A percentile compares a stretch with the other conserved stretches of the same genome.
phyloP scores from a whole-genome alignment of 2,329 filamentous ascomycete species.

The Fusarium nygamai region DNA sequence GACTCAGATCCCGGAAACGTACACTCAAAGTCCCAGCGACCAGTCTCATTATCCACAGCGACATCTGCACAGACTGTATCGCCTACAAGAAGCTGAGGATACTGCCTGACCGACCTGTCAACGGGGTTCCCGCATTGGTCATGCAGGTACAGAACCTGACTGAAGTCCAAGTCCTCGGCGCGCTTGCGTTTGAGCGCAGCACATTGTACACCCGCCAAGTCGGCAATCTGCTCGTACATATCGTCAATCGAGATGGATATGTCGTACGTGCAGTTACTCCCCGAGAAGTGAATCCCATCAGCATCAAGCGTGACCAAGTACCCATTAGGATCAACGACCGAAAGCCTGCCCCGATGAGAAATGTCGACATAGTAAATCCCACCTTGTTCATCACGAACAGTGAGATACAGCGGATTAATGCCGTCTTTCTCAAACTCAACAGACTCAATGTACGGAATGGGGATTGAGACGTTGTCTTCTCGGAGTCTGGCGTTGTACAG shows the following conservation, averaged over 20 bases:
- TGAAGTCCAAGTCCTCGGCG: slow-evolving; percentile 44
- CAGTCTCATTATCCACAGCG: slow-evolving; percentile 40
- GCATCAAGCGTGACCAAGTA: slow-evolving; percentile 48
- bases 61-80: slow-evolving; percentile 45
- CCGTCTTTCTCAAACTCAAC: slow-evolving; percentile 48
- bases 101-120: slow-evolving; percentile 40
- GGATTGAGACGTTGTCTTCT: slow-evolving; percentile 46
- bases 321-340: slow-evolving; percentile 45
- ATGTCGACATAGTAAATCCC: slow-evolving; percentile 48
- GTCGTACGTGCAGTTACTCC: slow-evolving; percentile 46
- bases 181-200: slow-evolving; percentile 38
- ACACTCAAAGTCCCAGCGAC: slow-evolving; percentile 50
- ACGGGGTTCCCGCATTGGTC: slow-evolving; percentile 50
- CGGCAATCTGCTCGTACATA: slow-evolving; percentile 48
- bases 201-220: slow-evolving; percentile 46
- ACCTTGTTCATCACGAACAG: slow-evolving; percentile 44
- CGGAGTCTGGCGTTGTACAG: slow-evolving; percentile 47
- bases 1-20: slow-evolving; percentile 49
- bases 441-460: slow-evolving; percentile 51
- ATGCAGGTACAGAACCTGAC: slow-evolving; percentile 45
- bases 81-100: slow-evolving; percentile 47
- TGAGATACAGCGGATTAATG: slow-evolving; percentile 48
- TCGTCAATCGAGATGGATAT: slow-evolving; percentile 47
- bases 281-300: slow-evolving; percentile 49
- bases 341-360: slow-evolving; percentile 46